These are phyloP conservation scores for Glaciozyma martinii DNA, from an alignment of 768 basidiomycete species.

Conservation along the genomic window DNA sequence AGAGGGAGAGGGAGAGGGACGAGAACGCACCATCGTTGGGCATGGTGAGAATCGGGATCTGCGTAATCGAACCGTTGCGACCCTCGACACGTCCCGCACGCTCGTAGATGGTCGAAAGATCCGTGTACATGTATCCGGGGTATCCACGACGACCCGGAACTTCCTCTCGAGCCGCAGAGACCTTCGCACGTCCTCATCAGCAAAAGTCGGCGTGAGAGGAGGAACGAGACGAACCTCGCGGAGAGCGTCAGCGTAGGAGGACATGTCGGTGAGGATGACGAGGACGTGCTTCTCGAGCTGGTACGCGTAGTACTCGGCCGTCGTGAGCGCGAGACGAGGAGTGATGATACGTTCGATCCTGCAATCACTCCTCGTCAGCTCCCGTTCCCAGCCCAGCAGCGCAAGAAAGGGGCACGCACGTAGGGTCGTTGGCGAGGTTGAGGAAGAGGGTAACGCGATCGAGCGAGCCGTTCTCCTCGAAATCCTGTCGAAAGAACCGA, in stretches of 20 bases:
- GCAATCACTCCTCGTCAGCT: background rate
- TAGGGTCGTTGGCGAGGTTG: conserved; percentile 97
- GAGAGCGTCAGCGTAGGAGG: conserved; percentile 90
- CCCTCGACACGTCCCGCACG: conserved; percentile 97
- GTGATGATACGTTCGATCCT: conserved; percentile 98
- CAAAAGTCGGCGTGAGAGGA: conserved; percentile 33
- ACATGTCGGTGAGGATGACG: conserved; percentile 99
- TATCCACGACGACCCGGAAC: conserved; percentile 99
- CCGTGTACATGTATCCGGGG: conserved; percentile 68
- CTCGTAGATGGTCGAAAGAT: conserved; percentile 94
- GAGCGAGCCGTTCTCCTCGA: conserved; percentile 94
- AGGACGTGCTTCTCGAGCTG: conserved; percentile 99
- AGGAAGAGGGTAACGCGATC: conserved; percentile 97
- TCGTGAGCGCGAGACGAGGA: conserved; percentile 92
- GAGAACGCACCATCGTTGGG: conserved; percentile 85
- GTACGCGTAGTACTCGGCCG: conserved; percentile 98
- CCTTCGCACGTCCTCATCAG: conserved; percentile 42
- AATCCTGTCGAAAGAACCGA: conserved; percentile 98
- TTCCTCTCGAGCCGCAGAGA: conserved; percentile 97
- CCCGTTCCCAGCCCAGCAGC: background rate
- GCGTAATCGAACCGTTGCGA: conserved; percentile 96
- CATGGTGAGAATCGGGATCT: conserved; percentile 99
- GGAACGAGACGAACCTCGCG: conserved; percentile 58
- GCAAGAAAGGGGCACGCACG: conserved; percentile 42
- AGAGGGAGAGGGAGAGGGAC: background rate